phyloP scores from a whole-genome alignment of 2,329 filamentous ascomycete genomes.

The Diplodia scrobiculata region DNA sequence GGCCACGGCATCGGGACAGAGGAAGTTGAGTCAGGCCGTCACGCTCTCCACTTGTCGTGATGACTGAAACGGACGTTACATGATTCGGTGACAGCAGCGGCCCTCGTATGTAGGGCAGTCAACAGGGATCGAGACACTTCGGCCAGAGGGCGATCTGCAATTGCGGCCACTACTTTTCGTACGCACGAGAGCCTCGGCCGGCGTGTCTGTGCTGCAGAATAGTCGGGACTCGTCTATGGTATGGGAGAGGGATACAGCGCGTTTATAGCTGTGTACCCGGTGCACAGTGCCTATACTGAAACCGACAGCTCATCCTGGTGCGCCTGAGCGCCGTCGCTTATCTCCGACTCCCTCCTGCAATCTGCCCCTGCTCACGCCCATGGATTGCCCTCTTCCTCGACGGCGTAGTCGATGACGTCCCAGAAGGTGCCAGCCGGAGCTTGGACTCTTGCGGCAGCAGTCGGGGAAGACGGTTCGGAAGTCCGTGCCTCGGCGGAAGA shows the following conservation, averaged over 20 bases:
- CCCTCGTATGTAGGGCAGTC: neutral
- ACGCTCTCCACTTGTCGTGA: too few species aligned
- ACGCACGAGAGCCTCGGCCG: neutral
- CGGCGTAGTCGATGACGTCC: neutral
- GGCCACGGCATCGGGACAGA: too few species aligned
- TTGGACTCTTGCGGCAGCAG: neutral
- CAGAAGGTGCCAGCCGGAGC: neutral
- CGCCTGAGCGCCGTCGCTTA: neutral
- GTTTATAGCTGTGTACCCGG: neutral
- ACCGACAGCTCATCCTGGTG: neutral
- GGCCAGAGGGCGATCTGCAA: neutral
- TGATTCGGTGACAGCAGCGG: neutral
- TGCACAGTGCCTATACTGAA: constrained; percentile 14
- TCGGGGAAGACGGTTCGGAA: neutral
- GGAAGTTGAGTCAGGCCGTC: too few species aligned
- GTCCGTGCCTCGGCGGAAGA: neutral
- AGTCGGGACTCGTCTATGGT: constrained; percentile 2
- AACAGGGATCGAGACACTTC: neutral
- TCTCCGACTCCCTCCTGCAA: constrained; percentile 5
- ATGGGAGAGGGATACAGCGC: neutral
- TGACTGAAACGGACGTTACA: neutral
- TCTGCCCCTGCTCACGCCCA: constrained; percentile 4
- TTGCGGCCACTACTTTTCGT: neutral
- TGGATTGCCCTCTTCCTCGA: neutral
- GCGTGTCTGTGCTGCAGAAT: neutral